These are phyloP conservation scores for Clausena lansium DNA, from an alignment of 345 rosid species.

Conservation along the genomic window DNA sequence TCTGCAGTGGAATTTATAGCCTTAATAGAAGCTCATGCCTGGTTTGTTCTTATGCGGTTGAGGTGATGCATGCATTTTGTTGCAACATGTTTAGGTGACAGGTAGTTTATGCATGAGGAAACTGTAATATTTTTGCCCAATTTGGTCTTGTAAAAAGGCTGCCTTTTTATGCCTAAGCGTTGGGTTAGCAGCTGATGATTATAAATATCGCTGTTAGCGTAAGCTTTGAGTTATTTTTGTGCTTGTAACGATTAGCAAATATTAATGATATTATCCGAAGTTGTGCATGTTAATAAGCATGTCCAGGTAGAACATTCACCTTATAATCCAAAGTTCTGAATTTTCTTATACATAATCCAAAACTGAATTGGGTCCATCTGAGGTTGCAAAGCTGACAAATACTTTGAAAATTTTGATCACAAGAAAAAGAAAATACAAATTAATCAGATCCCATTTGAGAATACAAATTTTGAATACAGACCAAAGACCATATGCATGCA, in stretches of 20 bases:
- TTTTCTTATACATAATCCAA: background rate
- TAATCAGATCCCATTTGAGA: background rate
- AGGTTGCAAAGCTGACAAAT: background rate
- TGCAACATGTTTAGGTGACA: background rate
- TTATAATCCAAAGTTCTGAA: background rate
- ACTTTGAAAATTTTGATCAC: background rate
- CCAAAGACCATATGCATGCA: background rate
- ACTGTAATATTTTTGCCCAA: background rate
- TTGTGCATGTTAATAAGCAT: too few species aligned
- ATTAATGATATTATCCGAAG: background rate
- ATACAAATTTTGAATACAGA: background rate
- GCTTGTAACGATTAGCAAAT: too few species aligned
- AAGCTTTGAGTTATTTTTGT: too few species aligned
- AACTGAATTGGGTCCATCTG: background rate
- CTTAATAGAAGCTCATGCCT: background rate
- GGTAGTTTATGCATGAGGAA: conserved; percentile 11
- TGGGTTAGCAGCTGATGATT: too few species aligned
- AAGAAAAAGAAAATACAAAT: background rate
- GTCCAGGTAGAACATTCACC: too few species aligned
- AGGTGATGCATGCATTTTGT: background rate
- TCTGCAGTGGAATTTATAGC: background rate
- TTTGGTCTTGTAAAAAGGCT: background rate
- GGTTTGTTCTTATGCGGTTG: background rate
- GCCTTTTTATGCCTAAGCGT: background rate
- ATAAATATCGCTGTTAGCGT: too few species aligned